Evolutionary conservation across 805 yeast species (phyloP).

Genomic region (Candida coleopterorum): DNA sequence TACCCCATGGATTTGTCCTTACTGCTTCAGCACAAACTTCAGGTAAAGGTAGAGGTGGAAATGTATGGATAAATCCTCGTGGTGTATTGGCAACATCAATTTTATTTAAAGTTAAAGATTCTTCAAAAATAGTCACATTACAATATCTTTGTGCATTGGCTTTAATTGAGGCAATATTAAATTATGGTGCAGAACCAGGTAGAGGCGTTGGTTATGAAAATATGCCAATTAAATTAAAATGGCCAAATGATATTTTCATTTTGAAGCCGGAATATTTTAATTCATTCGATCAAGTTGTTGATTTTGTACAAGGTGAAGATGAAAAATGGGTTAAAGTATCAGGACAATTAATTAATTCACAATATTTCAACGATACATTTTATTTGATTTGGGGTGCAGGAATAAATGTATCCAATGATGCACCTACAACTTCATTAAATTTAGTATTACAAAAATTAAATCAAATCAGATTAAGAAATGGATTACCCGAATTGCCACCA

Average conservation of each 20-base stretch:
- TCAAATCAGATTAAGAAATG: conserved; percentile 38
- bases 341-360: conserved; percentile 82
- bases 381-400: conserved; percentile 83
- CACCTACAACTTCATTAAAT: conserved; percentile 89
- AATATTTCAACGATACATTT: conserved; percentile 54
- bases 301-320: conserved; percentile 48
- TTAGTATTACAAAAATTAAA: conserved; percentile 62
- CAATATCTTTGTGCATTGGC: conserved; percentile 87
- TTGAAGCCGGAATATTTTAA: conserved; percentile 55
- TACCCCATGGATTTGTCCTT: conserved; percentile 69
- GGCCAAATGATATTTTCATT: conserved; percentile 95
- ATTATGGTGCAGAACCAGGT: conserved; percentile 45
- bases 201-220: conserved; percentile 56
- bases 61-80: conserved; percentile 89
- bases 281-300: conserved; percentile 24
- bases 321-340: conserved; percentile 71
- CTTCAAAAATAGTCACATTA: conserved; percentile 66
- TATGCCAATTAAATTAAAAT: conserved; percentile 77
- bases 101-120: conserved; percentile 53
- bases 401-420: conserved; percentile 73
- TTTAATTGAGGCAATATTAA: conserved; percentile 66
- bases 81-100: conserved; percentile 86
- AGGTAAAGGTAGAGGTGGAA: conserved; percentile 94
- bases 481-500: conserved; percentile 42
- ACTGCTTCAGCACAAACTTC: conserved; percentile 81